Evolutionary conservation across 2,329 filamentous ascomycete species (phyloP), one percentile per base, ranked within the genome.

Genomic region (Grosmannia clavigera): DNA sequence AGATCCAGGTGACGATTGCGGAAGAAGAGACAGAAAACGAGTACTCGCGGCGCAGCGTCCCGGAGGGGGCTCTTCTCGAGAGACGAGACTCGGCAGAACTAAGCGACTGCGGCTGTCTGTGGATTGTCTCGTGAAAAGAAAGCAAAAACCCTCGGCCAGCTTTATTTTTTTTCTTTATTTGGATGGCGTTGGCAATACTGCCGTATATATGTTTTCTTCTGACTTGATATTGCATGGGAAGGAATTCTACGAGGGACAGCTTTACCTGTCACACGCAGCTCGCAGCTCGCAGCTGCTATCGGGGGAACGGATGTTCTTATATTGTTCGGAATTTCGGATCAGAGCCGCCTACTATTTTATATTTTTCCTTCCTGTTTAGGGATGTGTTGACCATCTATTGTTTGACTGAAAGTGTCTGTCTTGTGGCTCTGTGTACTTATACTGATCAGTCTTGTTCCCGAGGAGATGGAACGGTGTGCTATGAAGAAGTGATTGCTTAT

Each of bases 71-170:
- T 25, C 58, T 59, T 27, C 3, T 60, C 3, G 61, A 58, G 27
- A 50, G 61, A 16, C 65, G 68, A 33, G 66, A 64, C 27, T 61
- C 58, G 31, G 62, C 67, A 27, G 73, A 79, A 56, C 69, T 81
- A 60, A 80, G 76, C 60, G 71, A 76, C 43, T 82, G 80, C 59
- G 78, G 77, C 10, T 82, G 80, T 63, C 72, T 80, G 64, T 82
- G 79, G 79, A 80, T 74, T 71, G 70, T 76, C 55, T 75, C 72
- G 58, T 81, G 65, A 19, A 14, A 43, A 43, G 9, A 35, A 11
- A 35, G 33, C 6, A 35, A 11, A 35, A 11, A 11, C 33, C 9
- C 6, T 10, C 33, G 9, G 33, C 33, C 6, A 35, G 6, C 6
- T 3, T 35, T n/a, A n/a, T n/a, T n/a, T 25, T 51, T 40, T 55